phyloP scores from a whole-genome alignment of 2,329 filamentous ascomycete species.

The Pseudogymnoascus sp. region DNA sequence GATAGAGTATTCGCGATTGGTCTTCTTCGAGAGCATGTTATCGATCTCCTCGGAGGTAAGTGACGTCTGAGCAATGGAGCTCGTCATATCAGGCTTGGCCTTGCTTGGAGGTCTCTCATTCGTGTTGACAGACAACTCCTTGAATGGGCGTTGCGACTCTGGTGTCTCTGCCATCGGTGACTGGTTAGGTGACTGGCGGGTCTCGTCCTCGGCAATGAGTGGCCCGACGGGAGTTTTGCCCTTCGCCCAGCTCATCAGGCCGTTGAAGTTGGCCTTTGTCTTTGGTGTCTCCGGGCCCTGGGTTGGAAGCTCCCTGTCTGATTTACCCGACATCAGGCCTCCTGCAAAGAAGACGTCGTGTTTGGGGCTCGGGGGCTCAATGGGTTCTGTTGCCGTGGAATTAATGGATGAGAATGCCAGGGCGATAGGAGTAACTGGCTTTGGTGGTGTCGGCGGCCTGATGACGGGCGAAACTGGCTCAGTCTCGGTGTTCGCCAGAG shows the following conservation, averaged over 20 bases:
- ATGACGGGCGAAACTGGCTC: constrained; percentile 34
- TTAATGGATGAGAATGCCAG: constrained; percentile 26
- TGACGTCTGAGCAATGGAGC: constrained; percentile 74
- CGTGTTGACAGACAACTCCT: constrained; percentile 55
- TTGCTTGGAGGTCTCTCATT: constrained; percentile 36
- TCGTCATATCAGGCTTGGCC: constrained; percentile 41
- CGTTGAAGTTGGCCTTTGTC: constrained; percentile 32
- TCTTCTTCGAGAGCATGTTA: constrained; percentile 56
- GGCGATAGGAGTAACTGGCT: constrained; percentile 16
- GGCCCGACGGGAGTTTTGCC: constrained; percentile 33
- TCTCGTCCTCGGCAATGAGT: constrained; percentile 58
- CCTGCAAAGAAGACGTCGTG: not conserved
- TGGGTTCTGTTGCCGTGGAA: constrained; percentile 25
- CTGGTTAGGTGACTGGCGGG: constrained; percentile 47
- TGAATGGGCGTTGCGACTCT: constrained; percentile 51
- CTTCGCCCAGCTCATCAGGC: constrained; percentile 39
- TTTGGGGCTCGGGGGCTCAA: constrained; percentile 28
- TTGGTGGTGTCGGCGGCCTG: constrained; percentile 15
- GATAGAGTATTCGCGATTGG: constrained; percentile 23
- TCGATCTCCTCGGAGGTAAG: constrained; percentile 80
- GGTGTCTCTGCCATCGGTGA: constrained; percentile 39
- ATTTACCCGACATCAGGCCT: constrained; percentile 41
- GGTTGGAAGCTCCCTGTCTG: constrained; percentile 27
- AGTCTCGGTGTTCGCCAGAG: constrained; percentile 35
- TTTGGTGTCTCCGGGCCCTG: constrained; percentile 35